These are phyloP conservation scores for Brettanomyces naardenensis DNA, from an alignment of 805 yeast genomes.

Conservation along the genomic window DNA sequence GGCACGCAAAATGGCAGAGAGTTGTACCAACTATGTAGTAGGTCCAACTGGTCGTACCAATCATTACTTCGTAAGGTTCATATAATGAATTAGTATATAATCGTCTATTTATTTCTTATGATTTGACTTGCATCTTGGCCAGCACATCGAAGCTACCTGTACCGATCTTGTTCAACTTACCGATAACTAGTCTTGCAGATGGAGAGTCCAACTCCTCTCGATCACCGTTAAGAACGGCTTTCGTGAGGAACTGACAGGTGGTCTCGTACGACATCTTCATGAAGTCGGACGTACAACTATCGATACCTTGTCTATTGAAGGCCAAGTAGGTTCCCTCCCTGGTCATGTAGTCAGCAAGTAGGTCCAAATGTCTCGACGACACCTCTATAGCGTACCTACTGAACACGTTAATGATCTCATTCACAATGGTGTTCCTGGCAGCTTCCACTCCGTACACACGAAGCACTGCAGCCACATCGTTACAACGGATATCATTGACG, in stretches of 20 bases:
- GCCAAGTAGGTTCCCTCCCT: slow-evolving; percentile 96
- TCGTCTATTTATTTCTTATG: not conserved
- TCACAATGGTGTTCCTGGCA: slow-evolving; percentile 93
- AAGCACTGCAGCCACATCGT: slow-evolving; percentile 87
- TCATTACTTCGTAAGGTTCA: too few species aligned
- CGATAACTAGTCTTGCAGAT: slow-evolving; percentile 87
- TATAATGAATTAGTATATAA: too few species aligned
- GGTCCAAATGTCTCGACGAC: slow-evolving; percentile 87
- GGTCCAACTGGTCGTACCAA: too few species aligned
- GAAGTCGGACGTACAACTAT: slow-evolving; percentile 88
- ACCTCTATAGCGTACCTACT: slow-evolving; percentile 94
- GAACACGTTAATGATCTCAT: slow-evolving; percentile 93
- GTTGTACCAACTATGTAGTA: too few species aligned
- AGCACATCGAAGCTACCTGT: slow-evolving; percentile 91
- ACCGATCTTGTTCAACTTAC: slow-evolving; percentile 86
- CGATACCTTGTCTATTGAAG: slow-evolving; percentile 97
- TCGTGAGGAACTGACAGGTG: slow-evolving; percentile 93
- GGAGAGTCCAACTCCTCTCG: slow-evolving; percentile 86
- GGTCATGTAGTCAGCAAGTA: slow-evolving; percentile 98
- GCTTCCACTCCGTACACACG: slow-evolving; percentile 97
- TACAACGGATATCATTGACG: slow-evolving; percentile 82
- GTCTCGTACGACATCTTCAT: slow-evolving; percentile 99
- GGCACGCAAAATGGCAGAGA: too few species aligned
- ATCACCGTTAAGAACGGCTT: slow-evolving; percentile 90
- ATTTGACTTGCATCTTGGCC: slow-evolving; percentile 34